Conservation (phyloP, 352 stramenopile species). For the Globisporangium nodosum region DNA sequence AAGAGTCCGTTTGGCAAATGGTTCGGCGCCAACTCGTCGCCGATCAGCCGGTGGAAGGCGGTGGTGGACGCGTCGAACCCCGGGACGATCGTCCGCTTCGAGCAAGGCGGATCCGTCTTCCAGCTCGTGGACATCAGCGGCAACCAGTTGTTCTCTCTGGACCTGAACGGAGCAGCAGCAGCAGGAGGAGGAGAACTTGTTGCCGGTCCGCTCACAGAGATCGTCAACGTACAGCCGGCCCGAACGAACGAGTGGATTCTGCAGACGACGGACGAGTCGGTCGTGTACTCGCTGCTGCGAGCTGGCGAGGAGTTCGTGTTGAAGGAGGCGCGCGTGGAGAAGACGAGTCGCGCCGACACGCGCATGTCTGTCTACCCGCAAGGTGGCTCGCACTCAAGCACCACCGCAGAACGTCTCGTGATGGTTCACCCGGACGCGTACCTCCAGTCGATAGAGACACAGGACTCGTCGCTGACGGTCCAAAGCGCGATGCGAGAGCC, state of each 20-base stretch:
- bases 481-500: slow-evolving; percentile 21
- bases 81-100: slow-evolving; percentile 35
- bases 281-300: slow-evolving; percentile 28
- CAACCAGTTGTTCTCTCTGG: slow-evolving; percentile 42
- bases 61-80: slow-evolving; percentile 17
- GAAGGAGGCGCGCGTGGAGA: slow-evolving; percentile 17
- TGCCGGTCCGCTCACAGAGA: slow-evolving; percentile 7
- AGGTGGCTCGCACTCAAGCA: not conserved
- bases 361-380: slow-evolving; percentile 26
- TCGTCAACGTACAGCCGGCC: slow-evolving; percentile 35
- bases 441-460: slow-evolving; percentile 24
- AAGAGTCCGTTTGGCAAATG: slow-evolving; percentile 37
- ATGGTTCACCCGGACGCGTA: slow-evolving; percentile 45
- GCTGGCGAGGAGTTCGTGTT: slow-evolving; percentile 24
- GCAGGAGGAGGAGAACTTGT: slow-evolving; percentile 4
- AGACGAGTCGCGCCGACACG: slow-evolving; percentile 14
- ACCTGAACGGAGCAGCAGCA: slow-evolving; percentile 20
- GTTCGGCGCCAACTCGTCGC: slow-evolving; percentile 21
- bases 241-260: slow-evolving; percentile 42
- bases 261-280: slow-evolving; percentile 29
- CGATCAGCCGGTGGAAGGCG: slow-evolving; percentile 17
- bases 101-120: slow-evolving; percentile 46
- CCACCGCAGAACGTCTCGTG: not conserved
- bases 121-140: slow-evolving; percentile 43
- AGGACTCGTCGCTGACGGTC: slow-evolving; percentile 3